phyloP scores from a whole-genome alignment of 73 alveolate genomes.

The Loxodes magnus region DNA sequence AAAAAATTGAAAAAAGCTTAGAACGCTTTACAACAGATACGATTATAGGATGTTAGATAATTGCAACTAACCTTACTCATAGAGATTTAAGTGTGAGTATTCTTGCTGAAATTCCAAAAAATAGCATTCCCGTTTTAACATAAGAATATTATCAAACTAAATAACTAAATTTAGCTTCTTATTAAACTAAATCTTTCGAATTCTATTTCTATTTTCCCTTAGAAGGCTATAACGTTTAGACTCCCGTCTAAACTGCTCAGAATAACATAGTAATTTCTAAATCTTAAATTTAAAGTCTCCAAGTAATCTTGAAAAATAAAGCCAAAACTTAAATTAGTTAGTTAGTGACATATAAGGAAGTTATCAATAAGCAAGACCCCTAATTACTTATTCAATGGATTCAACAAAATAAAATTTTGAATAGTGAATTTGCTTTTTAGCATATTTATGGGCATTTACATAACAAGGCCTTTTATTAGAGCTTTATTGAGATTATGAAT shows the following conservation, averaged over 20 bases:
- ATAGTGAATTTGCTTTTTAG: too few relatives aligned
- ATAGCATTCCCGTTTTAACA: constrained; percentile 1
- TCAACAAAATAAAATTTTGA: too few relatives aligned
- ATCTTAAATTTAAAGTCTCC: too few relatives aligned
- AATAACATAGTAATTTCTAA: constrained; percentile 32
- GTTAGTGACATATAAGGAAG: too few relatives aligned
- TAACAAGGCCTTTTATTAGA: constrained; percentile 23
- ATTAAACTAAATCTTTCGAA: constrained; percentile 19
- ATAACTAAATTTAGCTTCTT: not conserved
- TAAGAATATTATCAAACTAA: not conserved
- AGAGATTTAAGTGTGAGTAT: not conserved
- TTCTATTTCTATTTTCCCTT: constrained; percentile 34
- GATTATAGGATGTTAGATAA: not conserved
- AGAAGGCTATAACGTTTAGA: constrained; percentile 21
- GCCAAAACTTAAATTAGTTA: too few relatives aligned
- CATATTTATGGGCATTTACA: too few relatives aligned
- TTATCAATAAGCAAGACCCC: too few relatives aligned
- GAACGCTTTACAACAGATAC: not conserved
- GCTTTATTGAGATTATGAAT: too few relatives aligned
- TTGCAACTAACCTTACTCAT: not conserved
- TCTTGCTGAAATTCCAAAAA: not conserved
- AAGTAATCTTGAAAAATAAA: too few relatives aligned
- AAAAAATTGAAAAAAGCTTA: constrained; percentile 8
- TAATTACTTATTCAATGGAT: too few relatives aligned
- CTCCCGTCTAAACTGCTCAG: constrained; percentile 32